phyloP scores from a whole-genome alignment of 2,329 filamentous ascomycete species.

The Epichloe elymi region DNA sequence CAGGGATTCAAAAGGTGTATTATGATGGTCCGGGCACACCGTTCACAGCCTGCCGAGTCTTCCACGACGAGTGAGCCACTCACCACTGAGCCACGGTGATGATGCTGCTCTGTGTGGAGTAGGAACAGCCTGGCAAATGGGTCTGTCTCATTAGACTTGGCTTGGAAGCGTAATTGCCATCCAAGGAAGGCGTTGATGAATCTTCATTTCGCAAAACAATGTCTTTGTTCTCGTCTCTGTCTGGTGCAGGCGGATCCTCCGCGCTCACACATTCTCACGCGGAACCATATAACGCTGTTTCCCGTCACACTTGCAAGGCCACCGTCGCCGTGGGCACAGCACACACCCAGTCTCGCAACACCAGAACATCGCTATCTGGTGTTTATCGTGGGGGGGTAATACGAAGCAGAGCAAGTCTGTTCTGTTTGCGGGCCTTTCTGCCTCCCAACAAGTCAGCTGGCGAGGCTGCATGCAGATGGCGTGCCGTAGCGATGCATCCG shows the following conservation, averaged over 20 bases:
- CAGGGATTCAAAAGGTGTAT: background rate
- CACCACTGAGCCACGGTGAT: too few relatives aligned
- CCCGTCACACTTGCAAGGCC: too few relatives aligned
- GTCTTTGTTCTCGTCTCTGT: background rate
- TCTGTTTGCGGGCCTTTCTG: background rate
- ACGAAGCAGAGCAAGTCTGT: too few relatives aligned
- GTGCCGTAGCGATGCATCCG: background rate
- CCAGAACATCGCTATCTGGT: too few relatives aligned
- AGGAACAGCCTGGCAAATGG: background rate
- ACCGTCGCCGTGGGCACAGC: background rate
- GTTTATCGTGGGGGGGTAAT: too few relatives aligned
- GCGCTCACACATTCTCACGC: background rate
- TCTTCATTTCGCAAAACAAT: background rate
- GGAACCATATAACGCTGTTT: too few relatives aligned
- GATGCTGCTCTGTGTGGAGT: background rate
- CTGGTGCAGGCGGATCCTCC: background rate
- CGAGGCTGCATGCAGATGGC: background rate
- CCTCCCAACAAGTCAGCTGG: background rate
- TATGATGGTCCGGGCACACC: background rate
- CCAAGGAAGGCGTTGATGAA: background rate
- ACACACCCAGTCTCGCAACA: background rate
- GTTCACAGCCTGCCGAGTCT: background rate
- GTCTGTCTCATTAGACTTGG: constrained; percentile 2
- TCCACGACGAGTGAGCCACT: background rate
- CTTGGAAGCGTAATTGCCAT: constrained; percentile 1